phyloP scores from a whole-genome alignment of 129 eudicot species.

The Erigeron canadensis region DNA sequence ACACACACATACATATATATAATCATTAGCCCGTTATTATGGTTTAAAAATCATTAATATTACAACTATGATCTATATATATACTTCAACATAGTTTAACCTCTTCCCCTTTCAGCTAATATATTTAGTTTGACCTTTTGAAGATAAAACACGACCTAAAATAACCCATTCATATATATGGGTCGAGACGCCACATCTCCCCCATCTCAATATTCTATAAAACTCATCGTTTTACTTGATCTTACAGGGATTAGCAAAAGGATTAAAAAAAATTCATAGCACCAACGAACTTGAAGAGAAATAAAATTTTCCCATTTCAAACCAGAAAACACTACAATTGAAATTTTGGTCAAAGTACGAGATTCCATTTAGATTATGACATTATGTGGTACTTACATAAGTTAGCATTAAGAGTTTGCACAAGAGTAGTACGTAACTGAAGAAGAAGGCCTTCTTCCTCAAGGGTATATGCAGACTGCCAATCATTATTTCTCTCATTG shows the following conservation, averaged over 20 bases:
- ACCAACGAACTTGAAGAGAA: neutral
- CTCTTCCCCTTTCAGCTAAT: no score
- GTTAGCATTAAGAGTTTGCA: slow-evolving; percentile 76
- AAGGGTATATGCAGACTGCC: slow-evolving; percentile 76
- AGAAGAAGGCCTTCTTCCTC: slow-evolving; percentile 88
- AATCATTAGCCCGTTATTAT: no score
- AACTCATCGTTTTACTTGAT: neutral
- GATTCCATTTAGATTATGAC: neutral
- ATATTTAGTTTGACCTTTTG: no score
- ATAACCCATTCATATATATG: no score
- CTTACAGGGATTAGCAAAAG: neutral
- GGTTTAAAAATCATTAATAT: no score
- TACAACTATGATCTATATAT: no score
- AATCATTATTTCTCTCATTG: slow-evolving; percentile 59
- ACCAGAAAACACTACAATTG: slow-evolving; percentile 1
- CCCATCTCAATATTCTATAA: neutral
- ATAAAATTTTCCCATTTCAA: neutral
- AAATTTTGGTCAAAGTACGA: neutral
- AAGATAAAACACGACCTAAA: no score
- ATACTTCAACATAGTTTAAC: no score
- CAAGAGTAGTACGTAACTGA: slow-evolving; percentile 72
- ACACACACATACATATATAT: no score
- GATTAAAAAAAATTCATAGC: neutral
- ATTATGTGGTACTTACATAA: slow-evolving; percentile 38
- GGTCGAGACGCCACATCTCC: no score